Percentiles rank a stretch among this genome's conserved stretches.
These are phyloP conservation scores for Bjerkandera adusta DNA, from an alignment of 1,284 basidiomycete genomes.

Conservation along the genomic window DNA sequence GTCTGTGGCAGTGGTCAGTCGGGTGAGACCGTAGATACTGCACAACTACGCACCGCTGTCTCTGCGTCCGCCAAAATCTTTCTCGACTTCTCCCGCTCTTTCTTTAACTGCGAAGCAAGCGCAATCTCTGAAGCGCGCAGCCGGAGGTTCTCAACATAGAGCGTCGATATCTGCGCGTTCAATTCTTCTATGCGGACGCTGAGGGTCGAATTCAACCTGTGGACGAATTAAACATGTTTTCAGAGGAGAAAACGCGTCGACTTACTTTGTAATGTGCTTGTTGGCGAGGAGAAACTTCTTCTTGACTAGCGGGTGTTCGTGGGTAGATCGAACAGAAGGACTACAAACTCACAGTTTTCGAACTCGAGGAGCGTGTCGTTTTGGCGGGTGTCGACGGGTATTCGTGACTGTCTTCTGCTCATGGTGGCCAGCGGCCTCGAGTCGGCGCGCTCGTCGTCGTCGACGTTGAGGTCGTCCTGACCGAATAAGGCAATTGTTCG, in stretches of 20 bases:
- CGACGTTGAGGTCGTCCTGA: constrained; percentile 6
- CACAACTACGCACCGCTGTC: constrained; percentile 53
- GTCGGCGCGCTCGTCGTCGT: constrained; percentile 5
- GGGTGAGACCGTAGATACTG: not conserved
- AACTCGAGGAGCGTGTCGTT: constrained; percentile 79
- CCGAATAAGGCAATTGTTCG: constrained; percentile 7
- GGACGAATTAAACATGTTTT: not conserved
- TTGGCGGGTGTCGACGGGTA: constrained; percentile 63
- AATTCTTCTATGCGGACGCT: constrained; percentile 81
- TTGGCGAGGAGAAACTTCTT: constrained; percentile 87
- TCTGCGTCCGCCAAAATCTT: constrained; percentile 71
- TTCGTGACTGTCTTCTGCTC: constrained; percentile 79
- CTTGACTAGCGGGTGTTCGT: constrained; percentile 57
- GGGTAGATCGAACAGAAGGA: constrained; percentile 13
- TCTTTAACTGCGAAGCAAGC: constrained; percentile 69
- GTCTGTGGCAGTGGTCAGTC: constrained; percentile 39
- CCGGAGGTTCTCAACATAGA: constrained; percentile 78
- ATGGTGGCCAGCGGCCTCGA: constrained; percentile 35
- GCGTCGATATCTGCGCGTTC: constrained; percentile 72
- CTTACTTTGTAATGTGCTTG: constrained; percentile 83
- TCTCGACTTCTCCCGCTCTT: constrained; percentile 71
- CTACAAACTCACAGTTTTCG: constrained; percentile 74
- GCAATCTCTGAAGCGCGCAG: constrained; percentile 77
- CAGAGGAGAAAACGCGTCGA: constrained; percentile 11
- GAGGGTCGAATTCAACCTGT: constrained; percentile 77